Evolutionary conservation across 2,329 filamentous ascomycete species (phyloP), one percentile per base, ranked within the genome.

Genomic region (Pseudogymnoascus sp.): DNA sequence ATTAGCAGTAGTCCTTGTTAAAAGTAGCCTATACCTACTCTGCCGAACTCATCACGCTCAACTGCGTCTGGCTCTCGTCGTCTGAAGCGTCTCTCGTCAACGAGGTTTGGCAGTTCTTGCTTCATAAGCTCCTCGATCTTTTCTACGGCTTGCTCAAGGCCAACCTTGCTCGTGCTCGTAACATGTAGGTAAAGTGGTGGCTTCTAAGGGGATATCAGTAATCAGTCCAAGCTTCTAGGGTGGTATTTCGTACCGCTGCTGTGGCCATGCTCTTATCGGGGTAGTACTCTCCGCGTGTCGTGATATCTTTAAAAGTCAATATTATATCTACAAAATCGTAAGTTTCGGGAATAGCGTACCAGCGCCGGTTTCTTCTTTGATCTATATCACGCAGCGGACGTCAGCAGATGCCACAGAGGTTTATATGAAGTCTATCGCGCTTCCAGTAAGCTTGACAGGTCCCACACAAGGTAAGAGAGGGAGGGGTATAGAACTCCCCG

Each of bases 291-390:
- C 94, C 94, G 73, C 93, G 88, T 63, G 93, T 97, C 58, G 94
- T 99, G 81, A 99, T 91, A 92, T 99, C 94, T 97, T 92, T 77
- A 77, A 73, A 74, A 71, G 79, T 84, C 79, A 85, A 84, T 73
- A 76, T 83, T 78, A 76, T 71, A 65, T 71, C 65, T 68, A 68
- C 66, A 64, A 70, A 72, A 71, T 65, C 54, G 65, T 70, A 71
- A 70, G 65, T 70, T 74, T 75, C 76, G 78, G 77, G 78, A 79
- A 75, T 78, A 81, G 85, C 92, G 87, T 99, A 99, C 94, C 94
- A 83, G 94, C 93, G 84, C 94, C 94, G 87, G 93, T 97, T 73
- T 97, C 91, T 81, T 97, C 93, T 88, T 96, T 96, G 73, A 99
- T 99, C 94, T 99, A 92, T 89, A 78, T 85, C 86, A 94, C 84